phyloP scores from a whole-genome alignment of 2,329 filamentous ascomycete genomes.

The Fusarium protoensiforme region DNA sequence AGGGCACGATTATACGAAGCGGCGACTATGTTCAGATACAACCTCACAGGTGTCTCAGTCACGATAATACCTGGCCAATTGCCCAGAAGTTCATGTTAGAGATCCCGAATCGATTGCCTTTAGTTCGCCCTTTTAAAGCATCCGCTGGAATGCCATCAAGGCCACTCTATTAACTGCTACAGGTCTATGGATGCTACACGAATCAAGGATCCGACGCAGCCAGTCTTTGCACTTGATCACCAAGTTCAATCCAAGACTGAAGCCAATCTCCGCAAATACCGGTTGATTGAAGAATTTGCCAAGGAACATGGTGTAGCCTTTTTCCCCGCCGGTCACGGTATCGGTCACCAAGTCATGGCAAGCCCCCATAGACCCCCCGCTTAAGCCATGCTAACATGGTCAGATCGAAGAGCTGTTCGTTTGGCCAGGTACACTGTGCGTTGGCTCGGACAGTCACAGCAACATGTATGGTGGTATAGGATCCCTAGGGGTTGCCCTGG shows the following conservation, averaged over 20 bases:
- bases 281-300: slow-evolving; percentile 83
- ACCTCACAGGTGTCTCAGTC: slow-evolving; percentile 82
- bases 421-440: slow-evolving; percentile 85
- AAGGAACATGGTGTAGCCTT: slow-evolving; percentile 79
- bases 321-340: slow-evolving; percentile 80
- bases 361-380: neutral
- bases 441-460: slow-evolving; percentile 80
- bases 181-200: slow-evolving; percentile 74
- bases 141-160: neutral
- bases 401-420: slow-evolving; percentile 67
- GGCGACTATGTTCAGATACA: slow-evolving; percentile 84
- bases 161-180: neutral
- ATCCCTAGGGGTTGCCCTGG: slow-evolving; percentile 79
- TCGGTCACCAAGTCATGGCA: slow-evolving; percentile 84
- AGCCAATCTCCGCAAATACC: slow-evolving; percentile 83
- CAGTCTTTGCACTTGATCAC: slow-evolving; percentile 87
- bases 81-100: slow-evolving; percentile 74
- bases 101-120: neutral
- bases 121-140: neutral
- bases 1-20: slow-evolving; percentile 77
- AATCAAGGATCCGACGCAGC: slow-evolving; percentile 77
- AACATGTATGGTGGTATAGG: slow-evolving; percentile 87
- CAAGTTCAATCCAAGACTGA: slow-evolving; percentile 83
- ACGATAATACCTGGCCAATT: slow-evolving; percentile 85
- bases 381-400: slow-evolving; percentile 1